Percentiles rank a stretch among this genome's conserved stretches.
These are phyloP conservation scores for Scedosporium dehoogii DNA, from an alignment of 2,329 filamentous ascomycete species.

Conservation along the genomic window DNA sequence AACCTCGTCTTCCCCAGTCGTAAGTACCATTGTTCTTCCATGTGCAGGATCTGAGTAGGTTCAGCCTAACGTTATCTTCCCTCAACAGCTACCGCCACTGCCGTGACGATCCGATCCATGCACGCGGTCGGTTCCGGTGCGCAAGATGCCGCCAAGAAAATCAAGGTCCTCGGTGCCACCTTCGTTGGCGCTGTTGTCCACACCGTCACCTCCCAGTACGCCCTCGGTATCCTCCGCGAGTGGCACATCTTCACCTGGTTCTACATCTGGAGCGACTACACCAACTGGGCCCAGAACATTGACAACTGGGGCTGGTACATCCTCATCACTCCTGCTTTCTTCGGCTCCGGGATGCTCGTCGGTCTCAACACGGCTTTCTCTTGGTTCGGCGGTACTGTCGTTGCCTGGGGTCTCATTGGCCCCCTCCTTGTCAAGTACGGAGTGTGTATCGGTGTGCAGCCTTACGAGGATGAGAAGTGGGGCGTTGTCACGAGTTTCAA, in stretches of 20 bases:
- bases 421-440: constrained; percentile 38
- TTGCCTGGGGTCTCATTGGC: constrained; percentile 45
- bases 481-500: constrained; percentile 19
- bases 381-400: constrained; percentile 44
- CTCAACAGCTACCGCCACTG: constrained; percentile 40
- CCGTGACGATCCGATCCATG: constrained; percentile 54
- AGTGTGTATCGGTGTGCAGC: constrained; percentile 34
- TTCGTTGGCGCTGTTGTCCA: constrained; percentile 40
- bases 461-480: constrained; percentile 17
- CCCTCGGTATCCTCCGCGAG: constrained; percentile 49
- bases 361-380: constrained; percentile 45
- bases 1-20: constrained; percentile 47
- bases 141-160: constrained; percentile 42
- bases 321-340: constrained; percentile 51
- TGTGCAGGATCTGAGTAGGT: not conserved
- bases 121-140: constrained; percentile 44
- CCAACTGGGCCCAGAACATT: constrained; percentile 36
- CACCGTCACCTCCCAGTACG: constrained; percentile 49
- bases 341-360: constrained; percentile 44
- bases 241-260: constrained; percentile 45
- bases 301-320: constrained; percentile 55
- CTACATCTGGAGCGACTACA: constrained; percentile 44
- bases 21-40: not conserved
- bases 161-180: constrained; percentile 41
- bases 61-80: not conserved